Evolutionary conservation across 495 filamentous ascomycete genomes (phyloP).

Genomic region (Pseudotulostoma volvatum): DNA sequence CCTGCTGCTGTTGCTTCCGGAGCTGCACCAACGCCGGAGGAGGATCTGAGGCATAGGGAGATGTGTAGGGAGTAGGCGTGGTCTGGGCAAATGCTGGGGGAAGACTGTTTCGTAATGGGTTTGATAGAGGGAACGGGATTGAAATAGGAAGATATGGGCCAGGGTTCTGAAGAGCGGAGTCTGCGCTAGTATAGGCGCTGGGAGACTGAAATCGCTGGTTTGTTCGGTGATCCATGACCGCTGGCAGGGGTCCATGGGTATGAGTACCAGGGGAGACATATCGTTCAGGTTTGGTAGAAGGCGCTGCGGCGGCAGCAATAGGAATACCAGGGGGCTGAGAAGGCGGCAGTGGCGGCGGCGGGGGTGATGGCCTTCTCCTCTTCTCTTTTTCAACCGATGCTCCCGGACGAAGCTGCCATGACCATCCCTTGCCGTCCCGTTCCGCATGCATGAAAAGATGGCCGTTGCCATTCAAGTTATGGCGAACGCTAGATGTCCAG

Average conservation of each 20-base stretch:
- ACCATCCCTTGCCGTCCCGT: conserved; percentile 52
- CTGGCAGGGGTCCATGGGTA: conserved; percentile 19
- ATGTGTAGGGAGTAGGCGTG: conserved; percentile 25
- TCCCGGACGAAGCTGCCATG: conserved; percentile 47
- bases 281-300: conserved; percentile 24
- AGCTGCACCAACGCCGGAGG: conserved; percentile 18
- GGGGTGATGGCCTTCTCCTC: conserved; percentile 42
- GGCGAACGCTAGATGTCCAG: conserved; percentile 94
- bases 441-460: conserved; percentile 74
- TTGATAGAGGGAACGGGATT: conserved; percentile 15
- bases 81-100: conserved; percentile 28
- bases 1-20: conserved; percentile 15
- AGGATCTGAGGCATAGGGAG: conserved; percentile 27
- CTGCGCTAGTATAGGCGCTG: conserved; percentile 14
- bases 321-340: conserved; percentile 25
- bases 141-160: conserved; percentile 5
- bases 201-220: conserved; percentile 29
- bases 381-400: conserved; percentile 55
- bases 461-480: conserved; percentile 80
- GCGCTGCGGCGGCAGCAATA: too few relatives aligned
- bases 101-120: conserved; percentile 27
- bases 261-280: conserved; percentile 27
- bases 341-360: conserved; percentile 27
- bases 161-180: conserved; percentile 4
- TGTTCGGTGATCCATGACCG: conserved; percentile 17